Evolutionary conservation across 169 alveolate species (phyloP).

Genomic region (Ichthyophthirius multifiliis): DNA sequence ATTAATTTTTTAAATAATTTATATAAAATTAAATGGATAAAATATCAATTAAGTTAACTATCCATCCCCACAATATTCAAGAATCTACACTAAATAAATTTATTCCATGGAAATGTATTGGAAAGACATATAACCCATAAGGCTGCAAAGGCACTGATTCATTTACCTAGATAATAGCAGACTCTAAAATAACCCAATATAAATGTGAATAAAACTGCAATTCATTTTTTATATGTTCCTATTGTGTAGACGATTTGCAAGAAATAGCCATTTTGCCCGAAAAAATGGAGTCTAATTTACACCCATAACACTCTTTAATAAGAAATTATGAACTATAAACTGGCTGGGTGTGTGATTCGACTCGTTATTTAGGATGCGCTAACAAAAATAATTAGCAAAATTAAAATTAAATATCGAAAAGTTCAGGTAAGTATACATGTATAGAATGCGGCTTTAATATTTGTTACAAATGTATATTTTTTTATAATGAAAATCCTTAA

Average conservation of each 20-base stretch:
- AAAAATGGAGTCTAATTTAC: not conserved
- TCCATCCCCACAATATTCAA: not conserved
- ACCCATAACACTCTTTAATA: not conserved
- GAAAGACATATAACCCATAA: not conserved
- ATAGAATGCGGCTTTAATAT: not conserved
- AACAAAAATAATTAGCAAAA: not conserved
- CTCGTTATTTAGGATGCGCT: not conserved
- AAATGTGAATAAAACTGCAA: not conserved
- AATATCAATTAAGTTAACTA: not conserved
- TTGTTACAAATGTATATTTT: not conserved
- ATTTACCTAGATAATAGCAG: not conserved
- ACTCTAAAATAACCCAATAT: not conserved
- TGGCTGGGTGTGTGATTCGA: not conserved
- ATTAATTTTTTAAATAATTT: no score
- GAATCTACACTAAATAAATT: not conserved
- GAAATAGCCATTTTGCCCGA: not conserved
- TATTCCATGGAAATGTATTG: not conserved
- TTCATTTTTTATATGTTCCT: not conserved
- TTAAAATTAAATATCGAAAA: not conserved
- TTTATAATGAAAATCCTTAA: not conserved
- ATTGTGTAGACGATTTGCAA: not conserved
- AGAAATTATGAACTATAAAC: not conserved
- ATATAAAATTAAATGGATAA: not conserved
- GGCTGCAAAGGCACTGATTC: not conserved
- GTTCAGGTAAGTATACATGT: not conserved